A percentile compares a stretch with the other conserved stretches of the same genome.
Conservation (phyloP, 129 eudicot genomes). For the Erigeron canadensis region DNA sequence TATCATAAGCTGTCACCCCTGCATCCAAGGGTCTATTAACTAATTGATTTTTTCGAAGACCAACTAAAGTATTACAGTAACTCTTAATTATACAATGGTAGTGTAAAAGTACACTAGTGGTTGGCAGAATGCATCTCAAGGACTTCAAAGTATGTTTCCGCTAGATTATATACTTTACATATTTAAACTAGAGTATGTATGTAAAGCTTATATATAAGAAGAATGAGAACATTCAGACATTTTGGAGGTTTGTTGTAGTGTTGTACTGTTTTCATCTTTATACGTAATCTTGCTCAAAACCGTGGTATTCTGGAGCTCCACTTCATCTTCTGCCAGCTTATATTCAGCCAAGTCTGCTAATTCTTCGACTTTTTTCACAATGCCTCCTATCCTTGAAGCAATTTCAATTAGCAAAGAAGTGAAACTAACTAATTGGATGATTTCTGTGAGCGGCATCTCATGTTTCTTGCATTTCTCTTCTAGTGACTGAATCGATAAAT, state of each 20-base stretch:
- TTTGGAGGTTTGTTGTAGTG: constrained; percentile 20
- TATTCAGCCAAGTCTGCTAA: constrained; percentile 42
- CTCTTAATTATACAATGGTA: too few relatives aligned
- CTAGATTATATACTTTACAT: too few relatives aligned
- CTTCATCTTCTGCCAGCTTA: constrained; percentile 26
- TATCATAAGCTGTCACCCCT: too few relatives aligned
- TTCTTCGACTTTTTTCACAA: constrained; percentile 45
- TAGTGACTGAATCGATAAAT: constrained; percentile 13
- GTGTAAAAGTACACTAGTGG: too few relatives aligned
- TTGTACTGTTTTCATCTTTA: constrained; percentile 11
- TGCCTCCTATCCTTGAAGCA: constrained; percentile 37
- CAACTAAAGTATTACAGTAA: too few relatives aligned
- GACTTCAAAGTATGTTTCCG: too few relatives aligned
- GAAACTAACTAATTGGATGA: constrained; percentile 44
- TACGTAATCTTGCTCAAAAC: background rate
- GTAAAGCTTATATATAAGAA: background rate
- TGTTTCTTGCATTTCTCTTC: constrained; percentile 5
- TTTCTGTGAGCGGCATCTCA: constrained; percentile 6
- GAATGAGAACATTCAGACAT: background rate
- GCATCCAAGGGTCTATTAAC: too few relatives aligned
- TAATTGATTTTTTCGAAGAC: too few relatives aligned
- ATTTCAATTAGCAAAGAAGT: constrained; percentile 48
- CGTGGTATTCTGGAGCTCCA: constrained; percentile 15
- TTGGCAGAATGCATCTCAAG: too few relatives aligned
- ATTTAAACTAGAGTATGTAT: too few relatives aligned